Conservation (phyloP, 305 asterid genomes). For the Fraxinus floribunda region DNA sequence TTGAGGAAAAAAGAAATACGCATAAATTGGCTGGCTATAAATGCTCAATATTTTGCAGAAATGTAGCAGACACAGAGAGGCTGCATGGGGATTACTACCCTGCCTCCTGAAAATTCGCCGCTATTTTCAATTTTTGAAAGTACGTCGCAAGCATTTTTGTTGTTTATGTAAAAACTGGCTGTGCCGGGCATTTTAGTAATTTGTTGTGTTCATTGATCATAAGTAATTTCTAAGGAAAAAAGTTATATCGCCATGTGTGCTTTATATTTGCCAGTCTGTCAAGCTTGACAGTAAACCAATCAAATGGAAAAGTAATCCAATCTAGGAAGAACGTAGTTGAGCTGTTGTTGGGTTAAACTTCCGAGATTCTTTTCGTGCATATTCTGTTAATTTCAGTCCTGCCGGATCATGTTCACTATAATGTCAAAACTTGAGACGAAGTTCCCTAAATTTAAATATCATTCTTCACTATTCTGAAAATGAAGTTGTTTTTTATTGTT, state of each 20-base stretch:
- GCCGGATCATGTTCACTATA: neutral
- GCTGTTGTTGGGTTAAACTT: neutral
- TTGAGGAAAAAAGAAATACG: slow-evolving; percentile 2
- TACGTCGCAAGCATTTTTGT: neutral
- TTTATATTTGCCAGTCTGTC: neutral
- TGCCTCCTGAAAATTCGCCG: slow-evolving; percentile 1
- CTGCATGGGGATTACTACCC: neutral
- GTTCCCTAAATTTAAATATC: neutral
- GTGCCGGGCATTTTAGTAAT: neutral
- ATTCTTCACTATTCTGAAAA: neutral
- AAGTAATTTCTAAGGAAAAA: neutral
- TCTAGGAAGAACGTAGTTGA: neutral
- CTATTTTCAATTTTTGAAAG: neutral
- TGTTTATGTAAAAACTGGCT: neutral
- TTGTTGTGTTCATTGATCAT: neutral
- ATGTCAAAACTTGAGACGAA: neutral
- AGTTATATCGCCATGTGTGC: neutral
- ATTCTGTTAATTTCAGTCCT: neutral
- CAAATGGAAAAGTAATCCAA: neutral
- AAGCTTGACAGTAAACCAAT: neutral
- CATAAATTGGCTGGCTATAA: slow-evolving; percentile 6
- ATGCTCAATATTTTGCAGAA: slow-evolving; percentile 5
- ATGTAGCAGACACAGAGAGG: slow-evolving; percentile 5
- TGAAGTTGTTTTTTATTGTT: neutral
- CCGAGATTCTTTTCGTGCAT: neutral